Percentiles rank a stretch among this genome's conserved stretches.
Conservation (phyloP, 345 rosid genomes). For the Syzygium jambos region DNA sequence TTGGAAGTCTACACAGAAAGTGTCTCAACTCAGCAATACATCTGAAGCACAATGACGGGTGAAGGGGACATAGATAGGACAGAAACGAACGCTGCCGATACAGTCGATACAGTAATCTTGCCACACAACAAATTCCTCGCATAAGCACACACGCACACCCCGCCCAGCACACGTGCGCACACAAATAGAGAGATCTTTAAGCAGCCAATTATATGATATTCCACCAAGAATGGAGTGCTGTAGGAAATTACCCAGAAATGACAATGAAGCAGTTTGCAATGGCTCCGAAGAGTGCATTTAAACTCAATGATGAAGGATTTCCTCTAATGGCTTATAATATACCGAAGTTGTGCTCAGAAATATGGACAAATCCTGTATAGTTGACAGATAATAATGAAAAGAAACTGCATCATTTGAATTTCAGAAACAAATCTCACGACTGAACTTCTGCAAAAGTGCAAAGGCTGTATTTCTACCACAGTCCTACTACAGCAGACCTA, state of each 20-base stretch:
- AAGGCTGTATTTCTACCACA: background rate
- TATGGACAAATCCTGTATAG: background rate
- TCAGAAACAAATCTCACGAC: background rate
- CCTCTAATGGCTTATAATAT: background rate
- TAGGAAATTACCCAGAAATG: background rate
- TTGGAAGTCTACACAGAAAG: background rate
- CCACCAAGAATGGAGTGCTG: background rate
- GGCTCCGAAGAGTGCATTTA: background rate
- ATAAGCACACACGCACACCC: background rate
- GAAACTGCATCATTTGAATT: background rate
- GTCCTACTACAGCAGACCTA: background rate
- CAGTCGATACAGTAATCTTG: background rate
- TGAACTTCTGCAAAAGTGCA: background rate
- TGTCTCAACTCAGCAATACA: background rate
- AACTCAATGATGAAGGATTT: background rate
- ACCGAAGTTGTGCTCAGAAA: background rate
- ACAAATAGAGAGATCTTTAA: background rate
- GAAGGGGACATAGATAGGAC: background rate
- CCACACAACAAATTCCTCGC: background rate
- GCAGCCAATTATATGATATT: background rate
- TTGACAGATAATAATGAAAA: background rate
- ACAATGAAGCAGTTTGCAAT: background rate
- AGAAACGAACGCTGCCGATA: background rate
- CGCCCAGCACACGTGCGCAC: background rate
- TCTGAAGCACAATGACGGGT: background rate